Percentiles rank a stretch among this genome's conserved stretches.
These are phyloP conservation scores for Eleusine coracana DNA, from an alignment of 176 grass and related monocot genomes.

Conservation along the genomic window DNA sequence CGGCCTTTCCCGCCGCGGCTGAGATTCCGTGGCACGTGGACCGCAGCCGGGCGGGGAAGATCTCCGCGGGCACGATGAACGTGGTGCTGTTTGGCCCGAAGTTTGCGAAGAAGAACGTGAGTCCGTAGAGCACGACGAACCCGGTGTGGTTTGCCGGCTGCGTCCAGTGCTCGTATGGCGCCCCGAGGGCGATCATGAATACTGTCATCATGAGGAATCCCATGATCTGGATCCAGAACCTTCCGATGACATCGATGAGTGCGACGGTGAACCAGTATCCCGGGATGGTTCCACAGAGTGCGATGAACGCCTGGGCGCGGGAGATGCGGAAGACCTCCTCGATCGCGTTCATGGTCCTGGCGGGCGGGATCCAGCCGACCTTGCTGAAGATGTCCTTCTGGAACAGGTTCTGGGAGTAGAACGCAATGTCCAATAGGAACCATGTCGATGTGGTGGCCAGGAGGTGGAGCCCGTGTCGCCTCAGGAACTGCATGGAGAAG, in stretches of 20 bases:
- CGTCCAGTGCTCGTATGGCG: slow-evolving; percentile 26
- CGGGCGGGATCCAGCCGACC: slow-evolving; percentile 20
- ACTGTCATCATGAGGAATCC: slow-evolving; percentile 42
- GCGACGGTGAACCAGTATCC: slow-evolving; percentile 40
- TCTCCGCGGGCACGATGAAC: slow-evolving; percentile 46
- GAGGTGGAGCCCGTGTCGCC: slow-evolving; percentile 35
- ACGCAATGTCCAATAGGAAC: slow-evolving; percentile 46
- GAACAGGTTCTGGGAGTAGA: slow-evolving; percentile 44
- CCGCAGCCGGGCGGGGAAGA: slow-evolving; percentile 43
- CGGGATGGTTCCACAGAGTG: slow-evolving; percentile 37
- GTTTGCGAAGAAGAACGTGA: slow-evolving; percentile 52
- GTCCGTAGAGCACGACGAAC: slow-evolving; percentile 31
- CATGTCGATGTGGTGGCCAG: slow-evolving; percentile 23
- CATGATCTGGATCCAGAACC: slow-evolving; percentile 29
- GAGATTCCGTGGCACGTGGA: slow-evolving; percentile 49
- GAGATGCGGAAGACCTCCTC: slow-evolving; percentile 33
- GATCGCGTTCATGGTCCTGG: slow-evolving; percentile 23
- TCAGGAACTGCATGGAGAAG: slow-evolving; percentile 27
- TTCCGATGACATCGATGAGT: slow-evolving; percentile 39
- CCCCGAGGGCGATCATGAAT: slow-evolving; percentile 29
- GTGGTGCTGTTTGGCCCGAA: slow-evolving; percentile 52
- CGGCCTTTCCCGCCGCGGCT: slow-evolving; percentile 25
- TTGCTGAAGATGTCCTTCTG: slow-evolving; percentile 37
- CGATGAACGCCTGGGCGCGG: slow-evolving; percentile 32
- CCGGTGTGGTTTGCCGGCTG: background rate